Evolutionary conservation across 257 asterid species (phyloP).

Genomic region (Penstemon barbatus): DNA sequence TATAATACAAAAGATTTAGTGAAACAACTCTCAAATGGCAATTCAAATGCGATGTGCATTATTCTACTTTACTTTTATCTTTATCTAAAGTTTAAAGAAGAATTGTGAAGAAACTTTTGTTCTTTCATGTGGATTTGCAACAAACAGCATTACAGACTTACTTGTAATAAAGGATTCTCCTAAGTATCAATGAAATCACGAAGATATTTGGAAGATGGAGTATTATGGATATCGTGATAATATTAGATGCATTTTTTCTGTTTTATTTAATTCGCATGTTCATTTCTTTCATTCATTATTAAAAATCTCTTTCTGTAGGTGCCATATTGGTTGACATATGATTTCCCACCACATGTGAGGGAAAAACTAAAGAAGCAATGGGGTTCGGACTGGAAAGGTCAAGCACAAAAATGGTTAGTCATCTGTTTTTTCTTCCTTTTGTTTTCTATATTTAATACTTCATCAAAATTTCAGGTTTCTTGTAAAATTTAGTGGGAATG

Average conservation of each 20-base stretch:
- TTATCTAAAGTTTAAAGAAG: constrained; percentile 2
- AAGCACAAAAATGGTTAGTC: constrained; percentile 91
- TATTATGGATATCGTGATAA: too few species aligned
- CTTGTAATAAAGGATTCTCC: too few species aligned
- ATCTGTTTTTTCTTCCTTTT: background rate
- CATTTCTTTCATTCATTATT: too few species aligned
- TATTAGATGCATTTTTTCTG: too few species aligned
- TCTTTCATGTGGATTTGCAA: constrained; percentile 10
- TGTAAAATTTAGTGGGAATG: constrained; percentile 77
- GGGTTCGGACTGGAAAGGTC: constrained; percentile 99
- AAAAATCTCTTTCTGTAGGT: constrained; percentile 48
- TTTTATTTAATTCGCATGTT: too few species aligned
- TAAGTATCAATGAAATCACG: too few species aligned
- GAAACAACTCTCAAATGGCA: background rate
- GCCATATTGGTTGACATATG: constrained; percentile 89
- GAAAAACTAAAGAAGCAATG: constrained; percentile 75
- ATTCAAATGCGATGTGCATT: background rate
- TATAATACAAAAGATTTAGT: background rate
- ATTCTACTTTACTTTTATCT: constrained; percentile 3
- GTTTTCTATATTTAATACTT: background rate
- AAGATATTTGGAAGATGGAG: too few species aligned
- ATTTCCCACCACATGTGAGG: constrained; percentile 89
- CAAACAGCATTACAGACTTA: too few species aligned
- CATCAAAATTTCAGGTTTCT: constrained; percentile 59
- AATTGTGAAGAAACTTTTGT: constrained; percentile 2